Evolutionary conservation across 352 stramenopile genomes (phyloP).

Genomic region (Pythium grandisporangium): DNA sequence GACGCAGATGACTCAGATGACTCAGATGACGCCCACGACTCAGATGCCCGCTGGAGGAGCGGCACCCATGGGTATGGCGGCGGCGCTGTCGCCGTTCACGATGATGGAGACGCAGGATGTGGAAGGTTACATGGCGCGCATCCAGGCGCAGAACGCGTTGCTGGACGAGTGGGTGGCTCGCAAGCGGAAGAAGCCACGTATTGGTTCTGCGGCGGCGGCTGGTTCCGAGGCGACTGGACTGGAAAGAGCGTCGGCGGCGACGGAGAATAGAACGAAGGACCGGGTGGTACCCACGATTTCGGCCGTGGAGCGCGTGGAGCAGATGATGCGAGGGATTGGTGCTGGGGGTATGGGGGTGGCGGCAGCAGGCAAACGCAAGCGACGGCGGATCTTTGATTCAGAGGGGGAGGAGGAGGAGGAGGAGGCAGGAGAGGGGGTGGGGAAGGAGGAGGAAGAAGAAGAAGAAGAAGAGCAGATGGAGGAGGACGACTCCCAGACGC

Average conservation of each 20-base stretch:
- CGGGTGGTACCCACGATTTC: conserved; percentile 4
- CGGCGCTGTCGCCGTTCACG: too few species aligned
- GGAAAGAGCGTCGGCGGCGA: too few species aligned
- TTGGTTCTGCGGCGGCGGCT: too few species aligned
- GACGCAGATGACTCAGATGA: conserved; percentile 11
- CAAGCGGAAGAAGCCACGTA: conserved; percentile 3
- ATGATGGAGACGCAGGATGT: conserved; percentile 17
- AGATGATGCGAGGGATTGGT: conserved; percentile 1
- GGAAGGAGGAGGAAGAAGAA: conserved; percentile 1
- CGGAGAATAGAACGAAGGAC: too few species aligned
- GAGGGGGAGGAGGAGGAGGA: conserved; percentile 4
- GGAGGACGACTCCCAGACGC: background rate
- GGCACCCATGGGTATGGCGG: too few species aligned
- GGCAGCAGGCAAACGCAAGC: conserved; percentile 12
- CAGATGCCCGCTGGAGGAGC: too few species aligned
- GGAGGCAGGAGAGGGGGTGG: conserved; percentile 6
- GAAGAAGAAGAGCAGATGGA: background rate
- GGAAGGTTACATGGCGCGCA: conserved; percentile 12
- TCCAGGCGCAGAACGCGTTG: conserved; percentile 11
- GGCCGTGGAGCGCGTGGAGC: conserved; percentile 6
- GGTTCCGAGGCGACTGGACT: too few species aligned
- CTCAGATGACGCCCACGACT: too few species aligned
- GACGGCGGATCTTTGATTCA: conserved; percentile 7
- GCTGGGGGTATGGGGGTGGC: background rate
- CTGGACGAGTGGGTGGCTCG: conserved; percentile 10